Evolutionary conservation across 371 early-diverging fungal genomes (phyloP).

Genomic region (Syncephalastrum contaminatum): DNA sequence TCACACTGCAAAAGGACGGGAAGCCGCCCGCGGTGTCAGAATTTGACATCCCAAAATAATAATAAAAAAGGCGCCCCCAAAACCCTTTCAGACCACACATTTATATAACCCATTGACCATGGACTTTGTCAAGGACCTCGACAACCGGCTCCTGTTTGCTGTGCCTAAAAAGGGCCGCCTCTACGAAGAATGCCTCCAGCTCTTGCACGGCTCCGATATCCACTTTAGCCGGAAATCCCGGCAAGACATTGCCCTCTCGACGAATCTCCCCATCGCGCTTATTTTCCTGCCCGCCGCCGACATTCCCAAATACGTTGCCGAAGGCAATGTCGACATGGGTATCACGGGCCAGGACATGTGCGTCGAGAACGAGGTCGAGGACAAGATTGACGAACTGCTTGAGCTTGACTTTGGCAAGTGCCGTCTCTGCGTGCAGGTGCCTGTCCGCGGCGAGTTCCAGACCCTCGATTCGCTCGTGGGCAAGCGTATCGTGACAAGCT

Average conservation of each 20-base stretch:
- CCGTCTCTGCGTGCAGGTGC: slow-evolving; percentile 83
- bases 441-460: slow-evolving; percentile 47
- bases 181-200: slow-evolving; percentile 79
- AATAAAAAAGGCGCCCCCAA: too few species aligned
- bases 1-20: too few species aligned
- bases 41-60: too few species aligned
- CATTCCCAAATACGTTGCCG: slow-evolving; percentile 92
- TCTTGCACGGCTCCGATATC: slow-evolving; percentile 88
- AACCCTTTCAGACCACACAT: too few species aligned
- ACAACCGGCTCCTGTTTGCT: slow-evolving; percentile 87
- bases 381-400: slow-evolving; percentile 71
- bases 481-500: slow-evolving; percentile 92
- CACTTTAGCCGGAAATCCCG: slow-evolving; percentile 91
- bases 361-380: slow-evolving; percentile 71
- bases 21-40: too few species aligned
- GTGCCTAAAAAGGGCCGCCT: slow-evolving; percentile 98
- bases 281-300: slow-evolving; percentile 94
- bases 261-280: slow-evolving; percentile 89
- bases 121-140: slow-evolving; percentile 68
- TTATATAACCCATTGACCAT: slow-evolving; percentile 19
- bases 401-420: slow-evolving; percentile 92
- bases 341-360: slow-evolving; percentile 96
- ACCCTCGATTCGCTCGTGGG: slow-evolving; percentile 78
- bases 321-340: slow-evolving; percentile 94
- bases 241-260: slow-evolving; percentile 94